Conservation (phyloP, 257 asterid genomes). For the Nicotiana knightiana region DNA sequence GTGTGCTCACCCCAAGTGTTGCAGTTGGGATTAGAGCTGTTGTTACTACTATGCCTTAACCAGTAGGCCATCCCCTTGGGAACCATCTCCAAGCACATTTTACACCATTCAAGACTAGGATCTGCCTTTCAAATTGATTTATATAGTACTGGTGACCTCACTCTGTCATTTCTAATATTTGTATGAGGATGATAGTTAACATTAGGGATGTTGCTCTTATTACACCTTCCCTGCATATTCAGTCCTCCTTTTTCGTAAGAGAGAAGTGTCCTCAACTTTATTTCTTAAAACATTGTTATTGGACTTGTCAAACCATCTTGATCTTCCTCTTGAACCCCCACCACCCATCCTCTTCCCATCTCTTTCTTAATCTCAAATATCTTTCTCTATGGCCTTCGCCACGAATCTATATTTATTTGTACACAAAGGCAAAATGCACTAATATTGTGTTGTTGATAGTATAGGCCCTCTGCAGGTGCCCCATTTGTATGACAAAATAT, state of each 20-base stretch:
- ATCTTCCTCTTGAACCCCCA: not conserved
- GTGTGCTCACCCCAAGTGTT: not conserved
- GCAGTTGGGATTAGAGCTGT: not conserved
- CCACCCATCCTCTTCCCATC: not conserved
- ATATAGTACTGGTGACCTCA: not conserved
- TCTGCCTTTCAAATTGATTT: not conserved
- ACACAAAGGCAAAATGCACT: not conserved
- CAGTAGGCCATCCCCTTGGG: not conserved
- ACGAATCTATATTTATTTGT: not conserved
- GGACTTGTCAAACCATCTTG: not conserved
- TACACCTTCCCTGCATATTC: not conserved
- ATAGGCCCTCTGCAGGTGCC: not conserved
- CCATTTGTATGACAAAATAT: not conserved
- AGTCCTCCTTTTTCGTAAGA: not conserved
- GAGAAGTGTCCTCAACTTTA: not conserved
- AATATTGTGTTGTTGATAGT: not conserved
- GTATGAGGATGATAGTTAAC: not conserved
- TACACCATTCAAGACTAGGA: not conserved
- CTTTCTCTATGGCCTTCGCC: not conserved
- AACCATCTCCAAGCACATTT: not conserved
- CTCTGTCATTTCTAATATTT: not conserved
- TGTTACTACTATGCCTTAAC: not conserved
- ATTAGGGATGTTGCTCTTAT: not conserved
- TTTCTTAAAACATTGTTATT: not conserved
- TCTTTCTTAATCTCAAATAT: not conserved